Percentiles rank a stretch among this genome's conserved stretches.
Conservation (phyloP, 2,329 filamentous ascomycete species). For the Tolypocladium pustulatum region DNA sequence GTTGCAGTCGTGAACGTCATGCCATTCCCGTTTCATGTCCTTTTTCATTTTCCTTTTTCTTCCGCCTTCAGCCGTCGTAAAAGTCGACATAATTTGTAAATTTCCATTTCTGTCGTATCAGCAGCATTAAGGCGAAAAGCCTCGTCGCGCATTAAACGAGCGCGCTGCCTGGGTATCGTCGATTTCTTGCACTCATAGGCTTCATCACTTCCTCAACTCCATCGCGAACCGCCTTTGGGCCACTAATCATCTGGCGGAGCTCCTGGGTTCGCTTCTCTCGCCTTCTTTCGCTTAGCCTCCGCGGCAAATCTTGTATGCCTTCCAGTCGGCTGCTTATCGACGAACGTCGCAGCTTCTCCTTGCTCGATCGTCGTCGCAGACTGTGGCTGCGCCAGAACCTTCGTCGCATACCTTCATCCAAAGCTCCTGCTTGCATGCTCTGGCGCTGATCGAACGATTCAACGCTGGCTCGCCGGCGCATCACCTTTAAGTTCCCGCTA, state of each 20-base stretch:
- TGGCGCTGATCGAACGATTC: constrained; percentile 26
- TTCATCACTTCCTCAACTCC: constrained; percentile 47
- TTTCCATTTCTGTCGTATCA: neutral
- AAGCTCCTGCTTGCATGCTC: constrained; percentile 20
- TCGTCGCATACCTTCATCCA: constrained; percentile 12
- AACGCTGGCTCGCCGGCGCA: constrained; percentile 39
- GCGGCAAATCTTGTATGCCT: constrained; percentile 41
- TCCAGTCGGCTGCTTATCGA: constrained; percentile 38
- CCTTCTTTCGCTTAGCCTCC: constrained; percentile 45
- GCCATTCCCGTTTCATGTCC: neutral
- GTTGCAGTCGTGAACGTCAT: constrained; percentile 4
- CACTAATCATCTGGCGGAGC: constrained; percentile 49
- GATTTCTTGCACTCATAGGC: constrained; percentile 17
- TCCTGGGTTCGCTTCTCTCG: constrained; percentile 49
- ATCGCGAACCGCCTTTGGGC: constrained; percentile 46
- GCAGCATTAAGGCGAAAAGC: neutral
- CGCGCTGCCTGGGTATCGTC: neutral
- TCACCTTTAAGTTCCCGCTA: constrained; percentile 50
- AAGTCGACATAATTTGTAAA: neutral
- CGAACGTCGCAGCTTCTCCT: constrained; percentile 19
- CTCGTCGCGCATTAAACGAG: neutral
- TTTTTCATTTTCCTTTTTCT: neutral
- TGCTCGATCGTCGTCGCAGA: constrained; percentile 12
- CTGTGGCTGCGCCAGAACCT: constrained; percentile 22
- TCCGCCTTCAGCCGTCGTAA: neutral